Evolutionary conservation across 305 asterid species (phyloP), one percentile per base, ranked within the genome.

Genomic region (Fraxinus velutina): DNA sequence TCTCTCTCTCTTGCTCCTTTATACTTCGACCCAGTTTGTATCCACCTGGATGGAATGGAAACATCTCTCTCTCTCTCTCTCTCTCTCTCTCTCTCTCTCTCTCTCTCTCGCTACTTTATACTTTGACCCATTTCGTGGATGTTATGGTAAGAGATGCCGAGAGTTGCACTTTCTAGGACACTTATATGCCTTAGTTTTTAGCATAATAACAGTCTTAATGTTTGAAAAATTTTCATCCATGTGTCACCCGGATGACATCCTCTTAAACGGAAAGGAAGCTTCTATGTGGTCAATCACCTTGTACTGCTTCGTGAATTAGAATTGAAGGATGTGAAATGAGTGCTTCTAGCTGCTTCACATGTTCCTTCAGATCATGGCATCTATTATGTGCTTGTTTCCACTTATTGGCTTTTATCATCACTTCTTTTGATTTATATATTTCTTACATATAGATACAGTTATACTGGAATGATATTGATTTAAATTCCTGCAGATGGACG

Each of bases 401-500:
- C 55, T 30, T n/a, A 24, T 73, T 44, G 36, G 50, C 64, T 21
- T 42, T 78, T 78, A 32, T 15, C 13, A 27, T 80, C 22, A 13
- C 36, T 21, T 74, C 5, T 66, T 74, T 79, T 12, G 10, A 34
- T 37, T 47, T 44, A 36, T 78, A 50, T 13, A 32, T 32, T 17
- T 19, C 24, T 19, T 22, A 17, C 39, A 44, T 44, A 2, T 62
- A 55, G 33, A 19, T n/a, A 57, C 8, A 29, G 32, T 60, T 19
- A 47, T 64, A 15, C 60, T 27, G 77, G 19, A 68, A 57, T 17
- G 79, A 32, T 60, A 19, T 34, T 4, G 64, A 74, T 84, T 55
- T 81, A 82, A 79, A 50, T 78, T 75, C 29, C 5, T 85, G 84
- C 91, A 96, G 99, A 78, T 78, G 99, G 97, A 29, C 95, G 97